phyloP scores from a whole-genome alignment of 2,329 filamentous ascomycete species.

The Fusarium sororula region DNA sequence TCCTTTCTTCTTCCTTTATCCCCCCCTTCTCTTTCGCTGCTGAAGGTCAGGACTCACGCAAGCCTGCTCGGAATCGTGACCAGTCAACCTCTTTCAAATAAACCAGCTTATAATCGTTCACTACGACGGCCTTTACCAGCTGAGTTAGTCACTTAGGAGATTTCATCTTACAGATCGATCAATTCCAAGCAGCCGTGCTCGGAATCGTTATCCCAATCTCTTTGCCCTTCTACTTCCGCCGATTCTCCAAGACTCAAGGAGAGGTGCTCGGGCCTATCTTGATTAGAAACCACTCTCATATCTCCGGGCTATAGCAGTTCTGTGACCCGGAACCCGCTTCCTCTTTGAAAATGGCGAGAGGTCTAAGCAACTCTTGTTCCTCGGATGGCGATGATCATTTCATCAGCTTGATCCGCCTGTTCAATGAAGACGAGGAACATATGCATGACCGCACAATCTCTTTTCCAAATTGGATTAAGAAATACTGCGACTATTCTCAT shows the following conservation, averaged over 20 bases:
- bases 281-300: rapidly evolving
- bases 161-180: background rate
- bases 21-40: background rate
- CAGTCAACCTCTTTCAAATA: background rate
- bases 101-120: background rate
- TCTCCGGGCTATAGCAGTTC: background rate
- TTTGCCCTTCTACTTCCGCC: background rate
- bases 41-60: background rate
- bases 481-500: background rate
- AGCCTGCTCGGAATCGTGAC: background rate
- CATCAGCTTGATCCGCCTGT: background rate
- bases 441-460: rapidly evolving
- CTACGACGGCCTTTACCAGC: background rate
- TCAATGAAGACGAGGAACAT: background rate
- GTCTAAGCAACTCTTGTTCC: background rate
- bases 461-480: background rate
- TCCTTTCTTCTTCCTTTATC: background rate
- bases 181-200: background rate
- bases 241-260: background rate
- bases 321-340: background rate
- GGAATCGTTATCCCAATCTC: background rate
- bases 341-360: rapidly evolving
- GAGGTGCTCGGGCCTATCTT: background rate
- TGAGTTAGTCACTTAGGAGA: too few relatives aligned
- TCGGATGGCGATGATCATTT: background rate